Percentiles rank a stretch among this genome's conserved stretches.
These are phyloP conservation scores for Pseudogymnoascus sp. DNA, from an alignment of 2,329 filamentous ascomycete genomes.

Conservation along the genomic window DNA sequence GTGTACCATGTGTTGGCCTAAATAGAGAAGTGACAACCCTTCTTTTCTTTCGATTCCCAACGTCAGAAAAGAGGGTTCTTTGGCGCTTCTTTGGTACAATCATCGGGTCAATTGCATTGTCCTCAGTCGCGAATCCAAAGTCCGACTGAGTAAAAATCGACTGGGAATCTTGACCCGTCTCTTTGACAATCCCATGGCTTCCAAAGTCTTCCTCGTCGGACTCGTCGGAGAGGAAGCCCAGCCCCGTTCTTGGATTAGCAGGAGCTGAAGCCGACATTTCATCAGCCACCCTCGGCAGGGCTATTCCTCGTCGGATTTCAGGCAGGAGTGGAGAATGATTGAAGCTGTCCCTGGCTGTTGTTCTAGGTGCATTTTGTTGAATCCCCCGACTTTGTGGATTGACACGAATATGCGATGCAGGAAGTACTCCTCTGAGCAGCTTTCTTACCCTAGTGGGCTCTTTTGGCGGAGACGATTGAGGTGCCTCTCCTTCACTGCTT, in stretches of 20 bases:
- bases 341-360: constrained; percentile 12
- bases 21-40: constrained; percentile 16
- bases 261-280: neutral
- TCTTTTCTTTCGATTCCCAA: constrained; percentile 21
- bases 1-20: neutral
- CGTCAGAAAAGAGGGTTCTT: constrained; percentile 7
- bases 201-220: constrained; percentile 22
- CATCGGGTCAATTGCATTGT: constrained; percentile 32
- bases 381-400: constrained; percentile 42
- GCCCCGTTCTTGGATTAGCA: neutral
- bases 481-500: neutral
- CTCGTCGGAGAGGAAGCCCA: constrained; percentile 25
- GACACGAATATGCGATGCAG: constrained; percentile 61
- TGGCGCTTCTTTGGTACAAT: constrained; percentile 26
- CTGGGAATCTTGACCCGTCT: constrained; percentile 14
- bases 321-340: constrained; percentile 20
- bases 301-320: constrained; percentile 27
- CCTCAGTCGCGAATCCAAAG: constrained; percentile 26
- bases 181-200: constrained; percentile 17
- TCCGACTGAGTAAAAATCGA: constrained; percentile 21
- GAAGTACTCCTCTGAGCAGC: constrained; percentile 53
- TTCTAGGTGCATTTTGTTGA: constrained; percentile 12
- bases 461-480: neutral
- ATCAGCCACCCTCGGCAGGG: constrained; percentile 22
- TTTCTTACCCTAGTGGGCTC: constrained; percentile 20